Conservation (phyloP, 2,329 filamentous ascomycete species). For the Pseudophaeomoniella oleicola region DNA sequence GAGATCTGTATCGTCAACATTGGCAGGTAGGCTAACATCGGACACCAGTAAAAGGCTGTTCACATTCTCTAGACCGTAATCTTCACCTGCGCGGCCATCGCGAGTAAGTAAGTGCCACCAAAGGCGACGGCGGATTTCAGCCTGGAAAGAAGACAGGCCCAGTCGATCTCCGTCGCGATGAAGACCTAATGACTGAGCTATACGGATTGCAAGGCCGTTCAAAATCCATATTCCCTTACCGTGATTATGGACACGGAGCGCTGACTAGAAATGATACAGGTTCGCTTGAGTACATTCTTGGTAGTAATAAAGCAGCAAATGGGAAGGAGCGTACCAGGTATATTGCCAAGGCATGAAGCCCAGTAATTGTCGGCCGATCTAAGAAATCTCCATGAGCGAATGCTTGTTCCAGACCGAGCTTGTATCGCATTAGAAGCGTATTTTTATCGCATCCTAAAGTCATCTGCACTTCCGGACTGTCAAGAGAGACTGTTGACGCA, state of each 20-base stretch:
- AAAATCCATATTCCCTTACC: slow-evolving; percentile 37
- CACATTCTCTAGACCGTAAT: slow-evolving; percentile 11
- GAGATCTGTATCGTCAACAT: slow-evolving; percentile 9
- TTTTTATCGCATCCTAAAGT: slow-evolving; percentile 15
- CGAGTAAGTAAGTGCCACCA: slow-evolving; percentile 16
- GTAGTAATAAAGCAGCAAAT: no score
- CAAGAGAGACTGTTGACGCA: slow-evolving; percentile 15
- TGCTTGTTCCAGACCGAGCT: slow-evolving; percentile 20
- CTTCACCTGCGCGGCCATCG: slow-evolving; percentile 16
- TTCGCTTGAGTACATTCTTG: neutral
- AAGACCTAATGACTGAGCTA: slow-evolving; percentile 33
- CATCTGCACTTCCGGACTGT: slow-evolving; percentile 22
- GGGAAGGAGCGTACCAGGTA: no score
- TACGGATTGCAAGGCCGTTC: slow-evolving; percentile 29
- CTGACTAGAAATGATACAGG: slow-evolving; percentile 19
- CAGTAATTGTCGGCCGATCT: slow-evolving; percentile 27
- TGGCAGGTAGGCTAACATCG: slow-evolving; percentile 10
- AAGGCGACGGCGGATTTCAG: slow-evolving; percentile 21
- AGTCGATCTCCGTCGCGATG: slow-evolving; percentile 32
- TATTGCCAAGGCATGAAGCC: slow-evolving; percentile 32
- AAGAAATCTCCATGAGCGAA: slow-evolving; percentile 28
- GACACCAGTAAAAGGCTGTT: no score
- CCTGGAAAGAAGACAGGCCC: slow-evolving; percentile 31
- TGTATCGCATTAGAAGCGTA: slow-evolving; percentile 14
- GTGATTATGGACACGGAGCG: slow-evolving; percentile 25